phyloP scores from a whole-genome alignment of 768 basidiomycete genomes.

The Calocybe cyanea region DNA sequence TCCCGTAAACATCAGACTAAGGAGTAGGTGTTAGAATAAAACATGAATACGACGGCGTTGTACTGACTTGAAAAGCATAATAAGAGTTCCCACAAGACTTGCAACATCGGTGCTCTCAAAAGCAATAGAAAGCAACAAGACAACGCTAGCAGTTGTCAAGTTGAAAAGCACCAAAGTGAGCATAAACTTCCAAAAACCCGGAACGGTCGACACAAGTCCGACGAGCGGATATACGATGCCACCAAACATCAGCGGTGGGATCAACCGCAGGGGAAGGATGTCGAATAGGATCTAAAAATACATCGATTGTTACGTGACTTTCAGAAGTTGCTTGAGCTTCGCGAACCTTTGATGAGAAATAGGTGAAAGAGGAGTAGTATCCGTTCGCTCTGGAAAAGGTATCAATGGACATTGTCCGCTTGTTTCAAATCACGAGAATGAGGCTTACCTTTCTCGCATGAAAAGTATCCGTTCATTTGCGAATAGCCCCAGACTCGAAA shows the following conservation, averaged over 20 bases:
- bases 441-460: slow-evolving; percentile 88
- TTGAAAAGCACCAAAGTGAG: slow-evolving; percentile 96
- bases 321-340: not conserved
- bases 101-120: slow-evolving; percentile 86
- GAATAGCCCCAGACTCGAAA: slow-evolving; percentile 91
- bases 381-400: slow-evolving; percentile 75
- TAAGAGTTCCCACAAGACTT: slow-evolving; percentile 87
- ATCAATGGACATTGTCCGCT: not conserved
- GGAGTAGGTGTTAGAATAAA: not conserved
- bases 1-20: slow-evolving; percentile 91
- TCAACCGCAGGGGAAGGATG: slow-evolving; percentile 88
- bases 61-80: slow-evolving; percentile 97
- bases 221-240: slow-evolving; percentile 94
- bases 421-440: not conserved
- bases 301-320: not conserved
- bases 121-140: slow-evolving; percentile 85
- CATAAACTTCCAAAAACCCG: slow-evolving; percentile 97
- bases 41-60: slow-evolving; percentile 11
- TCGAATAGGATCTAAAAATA: slow-evolving; percentile 81
- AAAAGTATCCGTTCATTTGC: slow-evolving; percentile 94
- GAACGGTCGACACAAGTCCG: slow-evolving; percentile 87
- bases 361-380: slow-evolving; percentile 95
- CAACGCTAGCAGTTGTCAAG: slow-evolving; percentile 89
- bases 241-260: slow-evolving; percentile 94
- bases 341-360: slow-evolving; percentile 87